Base-by-base conservation (phyloP, 164 flowering plant species). In the Magnolia changhungtana region DNA sequence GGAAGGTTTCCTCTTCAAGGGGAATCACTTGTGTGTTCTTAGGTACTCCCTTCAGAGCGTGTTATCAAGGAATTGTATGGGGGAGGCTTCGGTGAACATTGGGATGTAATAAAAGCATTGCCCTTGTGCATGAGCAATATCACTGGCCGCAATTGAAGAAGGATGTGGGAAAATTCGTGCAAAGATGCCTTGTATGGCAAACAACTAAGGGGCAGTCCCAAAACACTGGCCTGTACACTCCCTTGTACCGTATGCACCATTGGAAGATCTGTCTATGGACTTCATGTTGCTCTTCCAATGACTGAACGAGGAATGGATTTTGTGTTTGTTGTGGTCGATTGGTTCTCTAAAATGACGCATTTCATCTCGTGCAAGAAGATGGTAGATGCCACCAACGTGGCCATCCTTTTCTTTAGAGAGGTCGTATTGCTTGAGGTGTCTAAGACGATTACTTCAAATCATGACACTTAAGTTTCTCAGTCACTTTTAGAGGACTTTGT, bases 401-500 rank as follows among this genome's bases (percentile, higher is more conserved):
- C 63, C 10, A 50, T 10, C 4, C 24, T 55, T 4, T 72, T n/a
- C 64, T 72, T 51, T 20, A 14, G 63, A 11, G 74, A 72, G 61
- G 31, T 72, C 9, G 37, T 55, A 11, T 27, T 52, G 10, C 6
- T 0, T 51, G 63, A 63, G 20, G 19, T 72, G 24, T 63, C 37
- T 19, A 72, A 20, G 8, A 21, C 18, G 7, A 55, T 50, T 23
- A 55, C 63, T 7, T 72, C 18, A 51, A 63, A 72, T 52, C n/a
- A n/a, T 51, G 74, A 72, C 27, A 52, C 63, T 37, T 37, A 21
- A 55, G 64, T 72, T 72, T 51, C 50, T 52, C 20, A 51, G 19
- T 24, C 74, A 72, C 63, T 72, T 55, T 14, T 72, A 24, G 74
- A 72, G 18, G 49, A 50, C 64, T 18, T 20, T 72, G 23, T 71